Evolutionary conservation across 2,329 filamentous ascomycete species (phyloP).

Genomic region (Scleromitrula shiraiana): DNA sequence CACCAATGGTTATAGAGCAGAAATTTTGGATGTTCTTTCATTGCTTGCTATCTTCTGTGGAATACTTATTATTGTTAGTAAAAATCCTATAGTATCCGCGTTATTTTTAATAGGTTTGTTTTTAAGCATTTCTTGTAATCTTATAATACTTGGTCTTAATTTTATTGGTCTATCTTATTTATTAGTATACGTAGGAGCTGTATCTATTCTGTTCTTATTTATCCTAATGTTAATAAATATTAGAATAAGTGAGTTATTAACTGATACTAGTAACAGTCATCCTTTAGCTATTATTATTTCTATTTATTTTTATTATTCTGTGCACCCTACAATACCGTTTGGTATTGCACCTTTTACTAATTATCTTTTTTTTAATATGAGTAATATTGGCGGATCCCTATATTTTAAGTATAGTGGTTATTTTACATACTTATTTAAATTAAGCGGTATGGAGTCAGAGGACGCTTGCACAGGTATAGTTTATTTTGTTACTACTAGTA

Average conservation of each 20-base stretch:
- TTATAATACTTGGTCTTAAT: slow-evolving; percentile 31
- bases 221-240: slow-evolving; percentile 31
- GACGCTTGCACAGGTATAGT: slow-evolving; percentile 19
- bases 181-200: slow-evolving; percentile 31
- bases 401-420: slow-evolving; percentile 20
- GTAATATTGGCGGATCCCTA: slow-evolving; percentile 11
- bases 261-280: slow-evolving; percentile 25
- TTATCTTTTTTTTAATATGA: slow-evolving; percentile 23
- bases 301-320: slow-evolving; percentile 28
- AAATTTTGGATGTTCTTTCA: slow-evolving; percentile 30
- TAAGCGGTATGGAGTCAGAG: slow-evolving; percentile 19
- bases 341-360: slow-evolving; percentile 27
- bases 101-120: slow-evolving; percentile 31
- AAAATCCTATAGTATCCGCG: slow-evolving; percentile 32
- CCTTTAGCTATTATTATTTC: slow-evolving; percentile 24
- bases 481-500: slow-evolving; percentile 30
- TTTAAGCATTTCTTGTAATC: slow-evolving; percentile 30
- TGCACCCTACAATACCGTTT: slow-evolving; percentile 28
- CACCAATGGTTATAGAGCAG: slow-evolving; percentile 30
- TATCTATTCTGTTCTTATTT: slow-evolving; percentile 31
- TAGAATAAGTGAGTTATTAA: slow-evolving; percentile 28
- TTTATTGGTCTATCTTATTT: slow-evolving; percentile 33
- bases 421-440: slow-evolving; percentile 22
- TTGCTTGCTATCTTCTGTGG: slow-evolving; percentile 28
- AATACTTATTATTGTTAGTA: slow-evolving; percentile 31